These are phyloP conservation scores for Pseudogymnoascus sp. DNA, from an alignment of 2,329 filamentous ascomycete species.

Conservation along the genomic window DNA sequence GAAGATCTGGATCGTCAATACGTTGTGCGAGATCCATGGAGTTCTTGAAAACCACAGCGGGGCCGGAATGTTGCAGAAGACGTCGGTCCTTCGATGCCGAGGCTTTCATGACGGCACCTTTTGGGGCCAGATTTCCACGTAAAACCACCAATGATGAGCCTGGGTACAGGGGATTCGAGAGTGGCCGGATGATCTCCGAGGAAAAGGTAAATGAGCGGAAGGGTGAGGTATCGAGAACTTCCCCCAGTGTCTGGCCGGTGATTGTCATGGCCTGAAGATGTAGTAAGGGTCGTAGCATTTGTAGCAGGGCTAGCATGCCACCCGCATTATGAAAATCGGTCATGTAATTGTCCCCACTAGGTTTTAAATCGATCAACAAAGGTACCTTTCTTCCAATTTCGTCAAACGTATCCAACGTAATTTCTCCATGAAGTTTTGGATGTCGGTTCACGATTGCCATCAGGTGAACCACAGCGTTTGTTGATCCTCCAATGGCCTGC, in stretches of 20 bases:
- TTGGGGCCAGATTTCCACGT: constrained; percentile 40
- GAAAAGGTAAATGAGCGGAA: constrained; percentile 37
- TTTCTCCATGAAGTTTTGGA: constrained; percentile 37
- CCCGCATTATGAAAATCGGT: constrained; percentile 48
- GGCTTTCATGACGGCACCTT: constrained; percentile 43
- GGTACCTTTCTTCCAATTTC: constrained; percentile 41
- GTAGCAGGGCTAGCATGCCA: constrained; percentile 42
- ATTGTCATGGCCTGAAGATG: constrained; percentile 40
- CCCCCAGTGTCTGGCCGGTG: constrained; percentile 40
- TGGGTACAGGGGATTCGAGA: constrained; percentile 39
- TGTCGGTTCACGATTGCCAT: constrained; percentile 43
- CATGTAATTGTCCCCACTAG: constrained; percentile 47
- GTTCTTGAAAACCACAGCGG: constrained; percentile 42
- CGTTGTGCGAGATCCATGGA: constrained; percentile 38
- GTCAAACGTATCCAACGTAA: constrained; percentile 40
- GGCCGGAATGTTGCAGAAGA: constrained; percentile 38
- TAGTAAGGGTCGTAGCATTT: constrained; percentile 39
- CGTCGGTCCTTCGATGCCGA: constrained; percentile 41
- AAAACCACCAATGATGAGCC: constrained; percentile 39
- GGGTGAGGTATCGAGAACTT: constrained; percentile 36
- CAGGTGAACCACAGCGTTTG: constrained; percentile 37
- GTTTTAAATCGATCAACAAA: constrained; percentile 44
- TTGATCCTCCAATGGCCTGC: constrained; percentile 38
- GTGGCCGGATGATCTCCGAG: constrained; percentile 36
- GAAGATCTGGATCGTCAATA: constrained; percentile 39